phyloP scores from a whole-genome alignment of 2,329 filamentous ascomycete species.

The Dactylonectria estremocensis region DNA sequence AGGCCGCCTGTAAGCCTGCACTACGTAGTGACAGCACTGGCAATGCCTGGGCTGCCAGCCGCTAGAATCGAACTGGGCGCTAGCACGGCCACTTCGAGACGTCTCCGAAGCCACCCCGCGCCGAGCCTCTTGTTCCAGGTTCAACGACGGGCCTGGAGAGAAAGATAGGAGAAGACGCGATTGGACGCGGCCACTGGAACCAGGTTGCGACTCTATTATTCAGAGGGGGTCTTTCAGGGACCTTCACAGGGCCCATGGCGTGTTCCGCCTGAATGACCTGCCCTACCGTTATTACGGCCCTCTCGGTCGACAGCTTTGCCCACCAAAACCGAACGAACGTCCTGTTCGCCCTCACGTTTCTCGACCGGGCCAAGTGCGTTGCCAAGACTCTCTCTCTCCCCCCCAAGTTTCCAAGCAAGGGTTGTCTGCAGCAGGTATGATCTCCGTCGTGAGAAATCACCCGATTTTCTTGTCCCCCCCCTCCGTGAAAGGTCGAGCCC shows the following conservation, averaged over 20 bases:
- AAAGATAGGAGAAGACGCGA: not conserved
- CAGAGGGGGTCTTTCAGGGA: not conserved
- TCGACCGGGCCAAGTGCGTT: not conserved
- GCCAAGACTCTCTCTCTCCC: conserved; percentile 8
- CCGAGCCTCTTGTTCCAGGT: conserved; percentile 25
- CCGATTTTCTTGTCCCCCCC: conserved; percentile 30
- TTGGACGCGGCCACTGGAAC: conserved; percentile 9
- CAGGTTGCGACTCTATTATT: not conserved
- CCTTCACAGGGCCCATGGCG: not conserved
- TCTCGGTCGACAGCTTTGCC: not conserved
- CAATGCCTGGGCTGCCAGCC: not conserved
- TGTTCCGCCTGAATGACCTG: not conserved
- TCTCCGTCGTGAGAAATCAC: conserved; percentile 28
- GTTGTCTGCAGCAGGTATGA: conserved; percentile 31
- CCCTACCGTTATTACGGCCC: conserved; percentile 8
- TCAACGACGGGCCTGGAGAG: not conserved
- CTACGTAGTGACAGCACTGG: not conserved
- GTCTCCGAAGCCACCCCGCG: conserved; percentile 8
- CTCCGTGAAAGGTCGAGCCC: conserved; percentile 1
- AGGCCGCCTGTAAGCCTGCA: no score
- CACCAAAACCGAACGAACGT: not conserved
- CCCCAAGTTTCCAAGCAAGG: conserved; percentile 10
- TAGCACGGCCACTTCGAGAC: conserved; percentile 17
- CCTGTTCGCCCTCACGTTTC: not conserved
- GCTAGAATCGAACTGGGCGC: conserved; percentile 15